phyloP scores from a whole-genome alignment of 2,329 filamentous ascomycete species.

The Tricladium varicosporioides region DNA sequence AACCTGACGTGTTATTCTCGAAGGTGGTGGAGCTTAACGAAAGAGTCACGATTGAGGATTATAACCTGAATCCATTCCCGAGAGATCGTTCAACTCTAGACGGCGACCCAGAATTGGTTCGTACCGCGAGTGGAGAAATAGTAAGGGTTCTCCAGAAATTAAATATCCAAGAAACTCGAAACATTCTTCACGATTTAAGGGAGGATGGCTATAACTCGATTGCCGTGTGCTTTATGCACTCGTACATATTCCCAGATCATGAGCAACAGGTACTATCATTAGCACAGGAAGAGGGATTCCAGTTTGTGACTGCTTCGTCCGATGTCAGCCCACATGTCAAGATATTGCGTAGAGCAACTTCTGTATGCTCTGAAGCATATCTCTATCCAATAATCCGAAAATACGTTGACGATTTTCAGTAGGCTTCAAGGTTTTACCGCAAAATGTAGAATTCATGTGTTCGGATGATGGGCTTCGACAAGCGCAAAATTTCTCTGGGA shows the following conservation, averaged over 20 bases:
- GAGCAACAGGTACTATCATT: conserved; percentile 75
- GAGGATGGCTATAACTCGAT: conserved; percentile 69
- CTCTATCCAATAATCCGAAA: conserved; percentile 60
- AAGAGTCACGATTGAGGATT: conserved; percentile 87
- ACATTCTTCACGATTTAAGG: conserved; percentile 56
- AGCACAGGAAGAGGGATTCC: conserved; percentile 77
- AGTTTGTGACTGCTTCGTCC: conserved; percentile 71
- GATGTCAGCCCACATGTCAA: conserved; percentile 71
- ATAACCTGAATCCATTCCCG: conserved; percentile 37
- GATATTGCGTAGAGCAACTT: neutral
- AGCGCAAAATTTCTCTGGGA: conserved; percentile 74
- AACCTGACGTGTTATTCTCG: conserved; percentile 85
- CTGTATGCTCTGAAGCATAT: neutral
- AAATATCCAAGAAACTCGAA: conserved; percentile 53
- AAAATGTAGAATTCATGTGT: conserved; percentile 90
- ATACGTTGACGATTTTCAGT: conserved; percentile 56
- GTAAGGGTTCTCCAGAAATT: neutral
- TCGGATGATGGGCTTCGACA: conserved; percentile 63
- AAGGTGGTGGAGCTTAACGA: conserved; percentile 87
- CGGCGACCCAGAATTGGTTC: neutral
- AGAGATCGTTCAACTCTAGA: neutral
- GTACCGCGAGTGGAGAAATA: conserved; percentile 1
- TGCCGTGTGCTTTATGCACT: conserved; percentile 88
- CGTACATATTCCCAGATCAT: conserved; percentile 86
- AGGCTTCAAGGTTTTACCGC: neutral